Conservation (phyloP, 2,329 filamentous ascomycete genomes). For the Elsinoe batatas region DNA sequence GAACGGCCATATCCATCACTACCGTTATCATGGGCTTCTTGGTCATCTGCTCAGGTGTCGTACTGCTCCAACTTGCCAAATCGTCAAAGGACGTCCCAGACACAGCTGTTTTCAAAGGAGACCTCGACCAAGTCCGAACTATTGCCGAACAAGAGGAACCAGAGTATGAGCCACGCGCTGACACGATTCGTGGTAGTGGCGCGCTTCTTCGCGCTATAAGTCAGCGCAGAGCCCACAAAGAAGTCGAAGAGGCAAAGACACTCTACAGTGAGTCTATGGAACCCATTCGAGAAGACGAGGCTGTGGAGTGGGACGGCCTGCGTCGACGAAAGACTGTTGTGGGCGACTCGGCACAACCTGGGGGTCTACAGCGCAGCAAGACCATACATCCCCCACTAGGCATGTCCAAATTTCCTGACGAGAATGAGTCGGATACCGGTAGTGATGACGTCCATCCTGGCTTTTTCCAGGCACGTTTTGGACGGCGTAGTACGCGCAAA, state of each 20-base stretch:
- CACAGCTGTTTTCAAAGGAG: slow-evolving; percentile 79
- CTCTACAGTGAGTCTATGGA: slow-evolving; percentile 74
- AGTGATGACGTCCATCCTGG: slow-evolving; percentile 36
- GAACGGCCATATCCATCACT: slow-evolving; percentile 65
- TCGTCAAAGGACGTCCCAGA: slow-evolving; percentile 97
- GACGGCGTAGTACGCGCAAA: slow-evolving; percentile 14
- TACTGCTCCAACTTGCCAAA: slow-evolving; percentile 91
- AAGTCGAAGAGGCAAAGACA: slow-evolving; percentile 67
- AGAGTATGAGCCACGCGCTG: slow-evolving; percentile 92
- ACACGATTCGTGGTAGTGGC: slow-evolving; percentile 84
- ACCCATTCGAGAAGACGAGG: slow-evolving; percentile 67
- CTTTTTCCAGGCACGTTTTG: slow-evolving; percentile 33
- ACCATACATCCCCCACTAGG: slow-evolving; percentile 67
- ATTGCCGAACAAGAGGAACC: slow-evolving; percentile 92
- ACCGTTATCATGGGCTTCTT: slow-evolving; percentile 91
- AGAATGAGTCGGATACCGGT: slow-evolving; percentile 41
- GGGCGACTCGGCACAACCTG: slow-evolving; percentile 26
- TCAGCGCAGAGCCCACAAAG: slow-evolving; percentile 61
- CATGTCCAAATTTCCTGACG: slow-evolving; percentile 73
- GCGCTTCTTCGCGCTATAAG: slow-evolving; percentile 81
- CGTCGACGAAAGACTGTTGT: slow-evolving; percentile 58
- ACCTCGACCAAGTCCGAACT: slow-evolving; percentile 88
- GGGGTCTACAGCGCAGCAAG: slow-evolving; percentile 38
- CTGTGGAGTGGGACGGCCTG: slow-evolving; percentile 86
- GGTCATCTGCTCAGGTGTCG: slow-evolving; percentile 84